Evolutionary conservation across 2,329 filamentous ascomycete genomes (phyloP), one percentile per base, ranked within the genome.

Genomic region (Aspergillus ochraceus): DNA sequence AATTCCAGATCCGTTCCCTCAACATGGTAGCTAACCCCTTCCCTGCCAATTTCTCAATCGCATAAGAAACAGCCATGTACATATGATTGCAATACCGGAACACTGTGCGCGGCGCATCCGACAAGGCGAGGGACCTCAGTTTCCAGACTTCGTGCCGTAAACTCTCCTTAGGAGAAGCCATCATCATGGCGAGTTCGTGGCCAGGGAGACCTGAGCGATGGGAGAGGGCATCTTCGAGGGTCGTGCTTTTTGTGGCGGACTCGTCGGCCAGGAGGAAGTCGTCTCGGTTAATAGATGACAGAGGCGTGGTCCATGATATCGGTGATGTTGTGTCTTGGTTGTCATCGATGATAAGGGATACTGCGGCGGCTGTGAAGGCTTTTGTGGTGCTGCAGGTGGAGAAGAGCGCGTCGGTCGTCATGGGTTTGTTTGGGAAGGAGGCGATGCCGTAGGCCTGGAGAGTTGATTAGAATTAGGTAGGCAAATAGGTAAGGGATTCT

Each of bases 231-330:
- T 76, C 73, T 63, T 76, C 72, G 26, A 75, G 55, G 1, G 72
- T 75, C 2, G 66, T 67, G 50, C 70, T 62, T 19, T 55, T 53
- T 10, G 73, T 74, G 8, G 66, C 66, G 47, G 71, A 63, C 14
- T 67, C 63, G 12, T 71, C 64, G 6, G 64, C 57, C 0, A 76
- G 61, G 19, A 72, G 68, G 52, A 76, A 75, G 36, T 74, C 72
- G 12, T 73, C 70, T 11, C 68, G 70, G 30, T 79, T 71, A 17
- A 80, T 51, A 11, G 69, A 64, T 12, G 68, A 67, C 6, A 80
- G 64, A 2, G 71, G 71, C 0, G 76, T 79, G 0, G 68, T 61
- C 74, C 77, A 79, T 20, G 60, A 59, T 42, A 79, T 57, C 4
- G 66, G 65, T 0, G 45, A 55, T 2, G 63, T 9, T 0, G 59